phyloP scores from a whole-genome alignment of 768 basidiomycete species.

The Pisolithus orientalis region DNA sequence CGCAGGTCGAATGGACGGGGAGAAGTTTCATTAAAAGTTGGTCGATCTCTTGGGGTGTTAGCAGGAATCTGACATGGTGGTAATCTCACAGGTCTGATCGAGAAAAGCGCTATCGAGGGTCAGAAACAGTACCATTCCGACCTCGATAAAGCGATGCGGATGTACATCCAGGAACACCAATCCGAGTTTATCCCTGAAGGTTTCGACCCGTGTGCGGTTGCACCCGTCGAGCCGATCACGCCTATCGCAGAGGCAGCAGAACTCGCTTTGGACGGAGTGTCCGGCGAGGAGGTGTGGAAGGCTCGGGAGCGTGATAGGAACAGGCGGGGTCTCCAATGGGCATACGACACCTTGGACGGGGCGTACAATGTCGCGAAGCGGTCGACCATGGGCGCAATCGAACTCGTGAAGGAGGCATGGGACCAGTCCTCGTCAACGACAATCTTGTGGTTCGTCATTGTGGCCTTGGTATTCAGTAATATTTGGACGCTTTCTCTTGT shows the following conservation, averaged over 20 bases:
- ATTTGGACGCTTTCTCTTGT: conserved; percentile 56
- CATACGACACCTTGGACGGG: conserved; percentile 79
- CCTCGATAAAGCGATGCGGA: conserved; percentile 77
- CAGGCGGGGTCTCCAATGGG: conserved; percentile 77
- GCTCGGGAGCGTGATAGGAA: conserved; percentile 64
- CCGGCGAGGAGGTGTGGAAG: conserved; percentile 28
- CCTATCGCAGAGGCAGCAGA: conserved; percentile 12
- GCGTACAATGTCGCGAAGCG: conserved; percentile 64
- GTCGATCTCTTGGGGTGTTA: conserved; percentile 5
- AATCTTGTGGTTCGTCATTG: conserved; percentile 69
- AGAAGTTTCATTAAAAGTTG: conserved; percentile 93
- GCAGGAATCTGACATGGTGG: conserved; percentile 1
- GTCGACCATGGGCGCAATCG: conserved; percentile 66
- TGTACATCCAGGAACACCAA: conserved; percentile 85
- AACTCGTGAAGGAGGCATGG: conserved; percentile 75
- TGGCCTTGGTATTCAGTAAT: conserved; percentile 69
- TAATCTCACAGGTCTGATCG: conserved; percentile 72
- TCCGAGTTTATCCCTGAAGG: conserved; percentile 87
- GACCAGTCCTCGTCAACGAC: conserved; percentile 68
- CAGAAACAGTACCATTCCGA: conserved; percentile 84
- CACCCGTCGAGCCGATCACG: conserved; percentile 35
- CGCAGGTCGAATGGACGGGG: conserved; percentile 93
- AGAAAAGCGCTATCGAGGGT: conserved; percentile 84
- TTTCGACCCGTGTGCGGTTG: conserved; percentile 52
- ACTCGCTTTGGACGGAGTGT: conserved; percentile 7